phyloP scores from a whole-genome alignment of 225 moss, liverwort and hornwort genomes.

The Physcomitrellopsis africana region DNA sequence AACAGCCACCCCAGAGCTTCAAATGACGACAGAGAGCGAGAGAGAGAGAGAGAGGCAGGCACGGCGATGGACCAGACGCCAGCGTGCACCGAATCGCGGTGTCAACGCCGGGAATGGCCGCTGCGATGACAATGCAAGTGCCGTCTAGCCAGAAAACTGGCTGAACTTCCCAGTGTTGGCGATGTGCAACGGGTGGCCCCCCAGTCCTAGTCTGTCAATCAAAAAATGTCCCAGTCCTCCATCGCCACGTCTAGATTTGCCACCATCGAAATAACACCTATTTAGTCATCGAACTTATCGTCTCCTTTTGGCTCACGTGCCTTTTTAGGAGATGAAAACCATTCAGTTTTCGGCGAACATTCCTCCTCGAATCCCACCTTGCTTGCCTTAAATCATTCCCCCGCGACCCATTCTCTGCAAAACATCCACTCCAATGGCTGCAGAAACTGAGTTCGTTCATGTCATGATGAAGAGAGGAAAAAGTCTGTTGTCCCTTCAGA shows the following conservation, averaged over 20 bases:
- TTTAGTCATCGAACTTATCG: background rate
- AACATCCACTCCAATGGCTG: too few relatives aligned
- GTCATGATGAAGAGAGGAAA: too few relatives aligned
- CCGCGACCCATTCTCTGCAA: background rate
- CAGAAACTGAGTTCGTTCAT: too few relatives aligned
- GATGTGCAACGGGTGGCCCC: slow-evolving; percentile 31
- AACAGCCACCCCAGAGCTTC: background rate
- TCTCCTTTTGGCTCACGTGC: background rate
- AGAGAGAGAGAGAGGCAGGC: background rate
- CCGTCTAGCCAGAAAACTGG: background rate
- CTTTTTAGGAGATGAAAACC: background rate
- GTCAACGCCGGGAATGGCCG: background rate
- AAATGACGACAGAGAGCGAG: background rate
- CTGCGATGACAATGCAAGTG: slow-evolving; percentile 9
- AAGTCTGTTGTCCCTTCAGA: too few relatives aligned
- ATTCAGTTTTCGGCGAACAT: background rate
- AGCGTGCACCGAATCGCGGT: background rate
- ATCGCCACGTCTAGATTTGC: background rate
- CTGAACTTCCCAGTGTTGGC: background rate
- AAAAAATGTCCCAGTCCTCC: background rate
- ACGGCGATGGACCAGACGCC: background rate
- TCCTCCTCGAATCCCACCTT: too few relatives aligned
- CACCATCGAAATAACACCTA: background rate
- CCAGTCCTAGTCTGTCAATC: background rate
- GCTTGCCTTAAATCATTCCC: too few relatives aligned